Conservation (phyloP, 352 stramenopile genomes). For the Pythium pyrilobum region DNA sequence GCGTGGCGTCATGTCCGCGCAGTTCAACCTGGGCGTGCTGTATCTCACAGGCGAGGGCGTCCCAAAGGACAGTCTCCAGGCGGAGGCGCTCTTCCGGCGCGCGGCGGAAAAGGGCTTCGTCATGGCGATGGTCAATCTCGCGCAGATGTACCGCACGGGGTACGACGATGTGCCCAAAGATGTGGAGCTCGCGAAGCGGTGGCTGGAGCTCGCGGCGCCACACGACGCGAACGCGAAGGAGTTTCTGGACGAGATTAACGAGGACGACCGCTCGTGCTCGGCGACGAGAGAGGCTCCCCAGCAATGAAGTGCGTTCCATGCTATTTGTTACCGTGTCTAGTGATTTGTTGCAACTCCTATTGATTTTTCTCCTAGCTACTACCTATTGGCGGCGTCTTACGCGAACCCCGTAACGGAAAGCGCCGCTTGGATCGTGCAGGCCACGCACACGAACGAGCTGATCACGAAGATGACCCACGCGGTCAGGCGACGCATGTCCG, state of each 20-base stretch:
- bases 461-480: constrained; percentile 77
- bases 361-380: background rate
- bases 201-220: constrained; percentile 68
- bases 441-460: constrained; percentile 61
- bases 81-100: constrained; percentile 66
- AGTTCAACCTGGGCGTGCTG: constrained; percentile 78
- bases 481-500: constrained; percentile 57
- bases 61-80: constrained; percentile 44
- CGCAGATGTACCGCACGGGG: constrained; percentile 75
- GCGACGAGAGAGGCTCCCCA: too few relatives aligned
- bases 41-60: constrained; percentile 67
- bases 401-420: constrained; percentile 23
- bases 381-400: background rate
- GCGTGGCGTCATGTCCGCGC: constrained; percentile 48
- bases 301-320: too few relatives aligned
- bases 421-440: constrained; percentile 69
- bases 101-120: constrained; percentile 76
- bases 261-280: too few relatives aligned
- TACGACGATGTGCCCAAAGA: constrained; percentile 65
- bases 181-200: constrained; percentile 55
- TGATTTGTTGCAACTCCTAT: too few relatives aligned
- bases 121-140: constrained; percentile 86
- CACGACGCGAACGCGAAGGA: constrained; percentile 78
- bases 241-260: constrained; percentile 38
- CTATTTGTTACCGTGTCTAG: too few relatives aligned